Evolutionary conservation across 2,329 filamentous ascomycete genomes (phyloP), one percentile per base, ranked within the genome.

Genomic region (Fusarium annulatum): DNA sequence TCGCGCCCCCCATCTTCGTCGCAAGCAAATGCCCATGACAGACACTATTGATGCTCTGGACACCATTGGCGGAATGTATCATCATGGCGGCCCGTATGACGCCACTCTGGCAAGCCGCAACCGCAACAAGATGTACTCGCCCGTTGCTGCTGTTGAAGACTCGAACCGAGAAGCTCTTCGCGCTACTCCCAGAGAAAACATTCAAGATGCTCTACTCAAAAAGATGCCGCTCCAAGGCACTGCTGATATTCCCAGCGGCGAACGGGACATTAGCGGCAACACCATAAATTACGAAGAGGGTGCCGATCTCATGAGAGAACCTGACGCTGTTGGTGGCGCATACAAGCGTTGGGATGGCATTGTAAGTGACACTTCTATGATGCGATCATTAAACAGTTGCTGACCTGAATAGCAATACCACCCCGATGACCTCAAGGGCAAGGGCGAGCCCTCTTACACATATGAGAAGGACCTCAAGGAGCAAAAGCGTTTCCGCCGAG

Each of bases 11-110:
- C 87, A 93, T 53, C 88, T 87, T 76, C 93, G 91, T 79, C 88
- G 86, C 75, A 91, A 90, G 80, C 88, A 87, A 77, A 86, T 91
- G 77, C 87, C 92, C 21, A 89, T 91, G 33, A 88, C 94, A 4
- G 95, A 98, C 81, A 86, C 87, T 14, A 96, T 98, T 77, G 96
- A 98, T 80, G 85, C 86, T 9, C 89, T 98, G 3, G 96, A 97
- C 79, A 87, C 88, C n/a, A 81, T 87, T 45, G 88, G 89, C 57
- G 87, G 87, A 23, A 83, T 87, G 5, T 97, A 97, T 82, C 96
- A 98, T 81, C 96, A 98, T 78, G 94, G 92, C 72, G 95, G 96
- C 0, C 96, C 96, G 0, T 98, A 93, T 76, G 96, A 98, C 80
- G 94, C 95, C 15, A 92, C 94, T 5, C 86, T 94, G 59, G 86